Base-by-base conservation (phyloP, 164 flowering plant genomes). In the Berberis vulgaris region DNA sequence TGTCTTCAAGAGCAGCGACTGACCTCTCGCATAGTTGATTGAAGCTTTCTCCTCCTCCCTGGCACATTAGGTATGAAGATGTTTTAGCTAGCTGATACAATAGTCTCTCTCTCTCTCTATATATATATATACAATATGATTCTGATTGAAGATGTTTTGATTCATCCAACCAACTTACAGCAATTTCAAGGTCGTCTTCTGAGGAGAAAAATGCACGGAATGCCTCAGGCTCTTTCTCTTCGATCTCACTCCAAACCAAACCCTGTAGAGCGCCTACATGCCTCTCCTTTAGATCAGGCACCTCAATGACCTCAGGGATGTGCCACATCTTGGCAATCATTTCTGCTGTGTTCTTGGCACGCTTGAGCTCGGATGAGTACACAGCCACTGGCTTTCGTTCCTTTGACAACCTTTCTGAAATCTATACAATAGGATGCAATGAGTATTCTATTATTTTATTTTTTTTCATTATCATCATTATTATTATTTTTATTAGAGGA, bases 31-130 rank as follows among this genome's bases (percentile, higher is more conserved):
- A 73, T 4, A 73, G 76, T 58, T 66, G 72, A 44, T 73, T 54
- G 43, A 73, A 73, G 57, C 76, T 69, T 67, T 73, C 76, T 54
- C 76, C 76, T 4, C 76, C 76, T 38, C 76, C 76, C 76, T 73
- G 54, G 12, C n/a, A 7, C 1, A 4, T 52, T 6, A 52, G 8
- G 4, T 10, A 52, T 8, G 2, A 50, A 50, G 11, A 26, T 26
- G 26, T 26, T 26, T 26, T 26, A 26, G 26, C 26, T 26, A 26
- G 11, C 10, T 50, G 2, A 50, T 50, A 50, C 5, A 46, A 46
- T 5, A 5, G 49, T 8, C 8, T 46, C 49, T 46, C 49, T 46
- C 8, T 5, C 6, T 5, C 49, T 46, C 12, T 8, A 2, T 50
- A 5, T 50, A 5, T 50, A 26, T 26, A 26, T 26, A 26, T 26